Base-by-base conservation (phyloP, 2,329 filamentous ascomycete species). In the Diaporthe humulicola region DNA sequence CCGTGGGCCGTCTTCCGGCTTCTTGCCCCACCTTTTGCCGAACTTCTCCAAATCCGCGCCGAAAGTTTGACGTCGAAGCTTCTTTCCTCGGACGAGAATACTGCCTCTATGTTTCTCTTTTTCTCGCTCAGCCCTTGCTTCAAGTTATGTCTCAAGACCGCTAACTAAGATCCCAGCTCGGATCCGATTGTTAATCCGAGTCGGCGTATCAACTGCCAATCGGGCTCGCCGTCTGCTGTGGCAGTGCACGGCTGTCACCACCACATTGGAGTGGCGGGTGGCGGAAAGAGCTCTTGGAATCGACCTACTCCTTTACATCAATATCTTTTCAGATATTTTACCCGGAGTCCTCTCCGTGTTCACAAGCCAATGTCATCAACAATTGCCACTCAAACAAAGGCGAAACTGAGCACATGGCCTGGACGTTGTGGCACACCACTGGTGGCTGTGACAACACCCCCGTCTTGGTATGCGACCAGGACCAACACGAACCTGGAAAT, bases 131-230 rank as follows among this genome's bases (percentile, higher is more conserved):
- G 15, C n/a, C n/a, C n/a, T n/a, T n/a, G n/a, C 58, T 40, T 12
- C 38, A 15, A 10, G 2, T 1, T 0, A 38, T 30, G 12, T 4
- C 14, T 42, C 36, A 28, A 4, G 10, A 28, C 40, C 7, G 36
- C 57, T 60, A 8, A 60, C 17, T 38, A 14, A 19, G 10, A 6
- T 28, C 57, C 28, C 36, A 61, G 38, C 38, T 22, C 38, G 25
- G 15, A 19, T 28, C 3, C 33, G 10, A 12, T 14, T 30, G 25
- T 61, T 14, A 10, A 61, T 30, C 38, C 19, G 2, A 12, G 22
- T n/a, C 58, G n/a, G n/a, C n/a, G 58, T 61, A 30, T 2, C 14
- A n/a, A n/a, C 15, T 54, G 40, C 42, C 64, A 69, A 69, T 69
- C 48, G 64, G 64, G n/a, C 25, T 40, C 33, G 33, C 64, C 64